Evolutionary conservation across 768 basidiomycete species (phyloP).

Genomic region (Antrodiella citrinella): DNA sequence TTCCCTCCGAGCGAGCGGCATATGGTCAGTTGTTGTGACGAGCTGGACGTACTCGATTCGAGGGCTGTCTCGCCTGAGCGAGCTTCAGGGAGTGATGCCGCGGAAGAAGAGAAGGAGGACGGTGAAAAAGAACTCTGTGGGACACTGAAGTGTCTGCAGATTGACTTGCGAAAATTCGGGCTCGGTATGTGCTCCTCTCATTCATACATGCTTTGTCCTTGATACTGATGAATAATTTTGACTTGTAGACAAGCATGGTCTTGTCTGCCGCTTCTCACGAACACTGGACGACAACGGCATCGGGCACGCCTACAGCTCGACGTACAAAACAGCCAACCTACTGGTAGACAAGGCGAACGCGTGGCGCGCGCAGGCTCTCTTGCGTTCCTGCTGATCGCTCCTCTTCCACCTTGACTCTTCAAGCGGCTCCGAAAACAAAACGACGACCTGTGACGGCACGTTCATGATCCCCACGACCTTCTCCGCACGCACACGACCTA

Average conservation of each 20-base stretch:
- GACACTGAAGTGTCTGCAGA: conserved; percentile 58
- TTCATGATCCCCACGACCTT: too few relatives aligned
- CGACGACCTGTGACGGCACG: too few relatives aligned
- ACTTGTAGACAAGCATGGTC: conserved; percentile 60
- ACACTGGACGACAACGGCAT: conserved; percentile 66
- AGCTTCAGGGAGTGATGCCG: neutral
- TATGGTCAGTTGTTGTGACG: conserved; percentile 66
- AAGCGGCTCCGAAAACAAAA: too few relatives aligned
- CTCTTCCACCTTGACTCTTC: too few relatives aligned
- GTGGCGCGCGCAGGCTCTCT: conserved; percentile 45
- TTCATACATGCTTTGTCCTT: too few relatives aligned
- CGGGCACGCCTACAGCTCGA: conserved; percentile 80
- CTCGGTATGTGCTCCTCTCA: conserved; percentile 38
- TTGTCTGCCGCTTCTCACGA: conserved; percentile 70
- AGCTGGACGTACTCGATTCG: conserved; percentile 52
- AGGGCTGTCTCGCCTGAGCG: conserved; percentile 18
- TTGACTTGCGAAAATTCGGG: conserved; percentile 66
- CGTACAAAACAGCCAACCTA: conserved; percentile 77
- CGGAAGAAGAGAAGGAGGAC: conserved; percentile 28
- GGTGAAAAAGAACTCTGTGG: conserved; percentile 18
- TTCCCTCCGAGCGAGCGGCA: conserved; percentile 68
- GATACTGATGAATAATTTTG: conserved; percentile 1
- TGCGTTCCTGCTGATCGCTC: conserved; percentile 43
- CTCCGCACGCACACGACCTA: too few relatives aligned
- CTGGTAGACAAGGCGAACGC: conserved; percentile 59